phyloP scores from a whole-genome alignment of 1,284 basidiomycete species.

The Ganoderma multipileum region DNA sequence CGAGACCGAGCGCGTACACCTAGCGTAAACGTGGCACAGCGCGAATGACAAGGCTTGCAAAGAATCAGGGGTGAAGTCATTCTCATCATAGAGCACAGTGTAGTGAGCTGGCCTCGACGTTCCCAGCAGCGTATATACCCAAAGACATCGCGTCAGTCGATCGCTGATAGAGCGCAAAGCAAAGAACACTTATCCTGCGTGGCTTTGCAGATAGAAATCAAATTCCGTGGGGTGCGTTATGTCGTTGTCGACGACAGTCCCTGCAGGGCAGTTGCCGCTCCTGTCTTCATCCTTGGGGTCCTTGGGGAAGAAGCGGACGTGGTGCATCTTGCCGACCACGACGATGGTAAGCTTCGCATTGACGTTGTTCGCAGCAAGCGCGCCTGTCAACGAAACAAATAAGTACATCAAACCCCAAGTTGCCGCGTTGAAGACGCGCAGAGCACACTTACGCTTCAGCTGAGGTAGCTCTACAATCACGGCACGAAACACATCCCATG shows the following conservation, averaged over 20 bases:
- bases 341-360: neutral
- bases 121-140: conserved; percentile 7
- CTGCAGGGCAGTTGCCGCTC: conserved; percentile 55
- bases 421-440: neutral
- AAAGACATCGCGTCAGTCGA: conserved; percentile 2
- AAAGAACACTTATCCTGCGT: conserved; percentile 43
- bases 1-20: conserved; percentile 67
- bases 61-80: conserved; percentile 44
- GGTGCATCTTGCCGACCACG: conserved; percentile 43
- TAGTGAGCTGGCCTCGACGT: conserved; percentile 58
- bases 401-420: neutral
- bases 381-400: conserved; percentile 10
- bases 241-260: conserved; percentile 54
- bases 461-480: neutral
- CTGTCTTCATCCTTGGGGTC: conserved; percentile 39
- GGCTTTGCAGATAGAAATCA: conserved; percentile 67
- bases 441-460: neutral
- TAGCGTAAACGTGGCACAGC: conserved; percentile 62
- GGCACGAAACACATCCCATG: neutral
- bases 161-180: neutral
- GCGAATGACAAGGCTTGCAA: conserved; percentile 60
- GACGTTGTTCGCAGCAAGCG: neutral
- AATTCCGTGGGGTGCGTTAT: conserved; percentile 49
- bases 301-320: conserved; percentile 55
- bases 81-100: conserved; percentile 62